Evolutionary conservation across 176 grass and related monocot genomes (phyloP), one percentile per base, ranked within the genome.

Genomic region (Ensete ventricosum): DNA sequence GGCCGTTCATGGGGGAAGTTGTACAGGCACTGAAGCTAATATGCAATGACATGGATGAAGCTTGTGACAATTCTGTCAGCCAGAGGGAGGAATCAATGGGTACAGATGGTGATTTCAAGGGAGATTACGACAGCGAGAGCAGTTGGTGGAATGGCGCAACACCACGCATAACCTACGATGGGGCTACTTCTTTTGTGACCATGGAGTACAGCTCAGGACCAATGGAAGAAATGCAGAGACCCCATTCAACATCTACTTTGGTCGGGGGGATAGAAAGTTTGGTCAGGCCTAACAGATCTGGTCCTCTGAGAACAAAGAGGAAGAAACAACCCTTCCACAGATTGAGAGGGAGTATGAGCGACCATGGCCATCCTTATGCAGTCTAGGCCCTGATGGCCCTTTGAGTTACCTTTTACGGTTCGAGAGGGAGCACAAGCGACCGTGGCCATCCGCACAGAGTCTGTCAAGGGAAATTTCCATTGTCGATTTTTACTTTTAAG

Each of bases 1-100:
- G 95, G 64, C 95, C 95, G 51, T 99, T 99, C 82, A 99, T 99
- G 95, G 95, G 95, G 27, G 95, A 99, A 87, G 95, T 99, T 1
- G 95, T 99, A 25, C 95, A 99, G 86, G 95, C 95, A 62, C 65
- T 99, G 80, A 99, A 99, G 64, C 86, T 99, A 25, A 68, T 94
- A 20, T 94, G 84, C 82, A 99, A 99, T 52, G 95, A 91, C 24
- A 55, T 70, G 14, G 91, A 91, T 50, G 95, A 91, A 79, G 85
- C 88, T 3, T 88, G 84, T 1, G 84, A 87, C 16, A 86, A 94
- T 85, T 94, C 86, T 21, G 88, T 87, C 54, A 91, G 90, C 73
- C 86, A 85, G 55, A 91, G 78, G 83, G 89, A 89, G 49, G 89
- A 88, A 78, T 88, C 87, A 14, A 80, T 75, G 79, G 86, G 88